These are phyloP conservation scores for Prunella vulgaris DNA, from an alignment of 257 asterid species.

Conservation along the genomic window DNA sequence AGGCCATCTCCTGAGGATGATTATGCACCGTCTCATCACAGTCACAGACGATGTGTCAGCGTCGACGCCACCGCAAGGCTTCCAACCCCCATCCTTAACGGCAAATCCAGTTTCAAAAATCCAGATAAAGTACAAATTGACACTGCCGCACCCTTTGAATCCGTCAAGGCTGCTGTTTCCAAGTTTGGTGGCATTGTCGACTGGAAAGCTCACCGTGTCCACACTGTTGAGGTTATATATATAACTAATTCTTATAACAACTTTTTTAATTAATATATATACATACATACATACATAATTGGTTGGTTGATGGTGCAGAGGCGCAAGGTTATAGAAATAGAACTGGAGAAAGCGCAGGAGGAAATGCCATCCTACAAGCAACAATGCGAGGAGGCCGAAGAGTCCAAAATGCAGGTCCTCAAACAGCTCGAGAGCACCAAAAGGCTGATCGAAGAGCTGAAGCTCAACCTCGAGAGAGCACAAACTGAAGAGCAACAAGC, in stretches of 20 bases:
- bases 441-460: slow-evolving; percentile 75
- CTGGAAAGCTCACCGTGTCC: slow-evolving; percentile 96
- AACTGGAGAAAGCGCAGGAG: slow-evolving; percentile 69
- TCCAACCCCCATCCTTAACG: slow-evolving; percentile 21
- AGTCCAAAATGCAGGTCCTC: slow-evolving; percentile 52
- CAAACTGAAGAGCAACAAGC: slow-evolving; percentile 90
- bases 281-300: too few relatives aligned
- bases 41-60: slow-evolving; percentile 31
- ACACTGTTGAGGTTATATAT: slow-evolving; percentile 71
- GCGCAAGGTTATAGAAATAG: slow-evolving; percentile 72
- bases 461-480: slow-evolving; percentile 82
- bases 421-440: slow-evolving; percentile 79
- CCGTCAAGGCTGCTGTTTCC: slow-evolving; percentile 96
- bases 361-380: slow-evolving; percentile 70
- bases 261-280: too few relatives aligned
- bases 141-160: slow-evolving; percentile 84
- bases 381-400: slow-evolving; percentile 72
- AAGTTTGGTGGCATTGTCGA: slow-evolving; percentile 97
- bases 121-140: slow-evolving; percentile 51
- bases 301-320: slow-evolving; percentile 37
- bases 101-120: slow-evolving; percentile 17
- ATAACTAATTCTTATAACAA: too few relatives aligned
- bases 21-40: slow-evolving; percentile 16
- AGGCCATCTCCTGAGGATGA: slow-evolving; percentile 35
- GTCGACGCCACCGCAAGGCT: slow-evolving; percentile 36